phyloP scores from a whole-genome alignment of 73 alveolate species.

The Paramecium caudatum region DNA sequence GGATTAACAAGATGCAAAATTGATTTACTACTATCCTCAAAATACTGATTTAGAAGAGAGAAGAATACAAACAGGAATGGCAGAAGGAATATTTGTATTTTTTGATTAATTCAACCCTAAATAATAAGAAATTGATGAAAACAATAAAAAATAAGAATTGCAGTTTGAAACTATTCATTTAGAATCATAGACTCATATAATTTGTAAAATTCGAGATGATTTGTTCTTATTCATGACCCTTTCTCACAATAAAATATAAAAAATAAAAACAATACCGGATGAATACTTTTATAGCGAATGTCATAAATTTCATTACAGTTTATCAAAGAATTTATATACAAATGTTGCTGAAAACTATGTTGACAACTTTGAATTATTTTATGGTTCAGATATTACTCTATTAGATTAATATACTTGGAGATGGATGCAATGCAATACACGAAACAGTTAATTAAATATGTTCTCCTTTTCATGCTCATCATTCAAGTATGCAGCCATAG shows the following conservation, averaged over 20 bases:
- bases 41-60: slow-evolving; percentile 13
- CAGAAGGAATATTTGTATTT: slow-evolving; percentile 62
- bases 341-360: slow-evolving; percentile 16
- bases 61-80: slow-evolving; percentile 67
- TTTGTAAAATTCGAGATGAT: neutral
- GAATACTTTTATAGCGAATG: slow-evolving; percentile 66
- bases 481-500: slow-evolving; percentile 21
- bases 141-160: neutral
- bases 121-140: neutral
- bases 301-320: slow-evolving; percentile 41
- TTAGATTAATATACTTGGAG: neutral
- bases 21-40: slow-evolving; percentile 21
- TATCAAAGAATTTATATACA: neutral
- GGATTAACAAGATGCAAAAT: slow-evolving; percentile 65
- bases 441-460: slow-evolving; percentile 1
- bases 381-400: neutral
- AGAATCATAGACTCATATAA: slow-evolving; percentile 33
- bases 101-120: slow-evolving; percentile 2
- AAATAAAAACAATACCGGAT: neutral
- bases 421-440: slow-evolving; percentile 44
- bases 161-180: slow-evolving; percentile 25
- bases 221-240: slow-evolving; percentile 13
- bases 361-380: neutral
- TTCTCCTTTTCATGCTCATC: neutral
- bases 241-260: neutral